Conservation (phyloP, 176 grass and related monocot species). For the Cenchrus purpureus region DNA sequence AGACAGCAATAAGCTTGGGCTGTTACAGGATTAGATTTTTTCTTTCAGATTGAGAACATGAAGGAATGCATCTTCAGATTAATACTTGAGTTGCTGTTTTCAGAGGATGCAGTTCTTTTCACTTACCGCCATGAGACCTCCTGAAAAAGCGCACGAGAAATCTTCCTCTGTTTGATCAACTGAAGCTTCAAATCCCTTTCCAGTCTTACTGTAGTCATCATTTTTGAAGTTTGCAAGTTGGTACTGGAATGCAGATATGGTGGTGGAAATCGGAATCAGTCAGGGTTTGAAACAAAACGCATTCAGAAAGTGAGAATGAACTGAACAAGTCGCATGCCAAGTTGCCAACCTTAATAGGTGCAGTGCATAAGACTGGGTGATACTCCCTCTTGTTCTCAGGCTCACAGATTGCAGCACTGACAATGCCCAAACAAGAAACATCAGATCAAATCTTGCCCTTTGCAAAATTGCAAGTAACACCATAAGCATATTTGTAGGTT, state of each 20-base stretch:
- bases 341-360: constrained; percentile 66
- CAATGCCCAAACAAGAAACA: constrained; percentile 37
- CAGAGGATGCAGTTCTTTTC: background rate
- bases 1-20: constrained; percentile 74
- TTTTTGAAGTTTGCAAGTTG: constrained; percentile 68
- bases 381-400: constrained; percentile 49
- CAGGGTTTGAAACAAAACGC: background rate
- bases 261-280: background rate
- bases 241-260: constrained; percentile 54
- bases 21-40: constrained; percentile 25
- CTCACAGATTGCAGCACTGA: constrained; percentile 67
- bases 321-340: background rate
- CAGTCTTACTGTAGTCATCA: constrained; percentile 42
- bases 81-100: constrained; percentile 3
- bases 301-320: background rate
- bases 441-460: background rate
- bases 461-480: background rate
- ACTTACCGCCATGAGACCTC: constrained; percentile 60
- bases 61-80: background rate
- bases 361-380: constrained; percentile 64
- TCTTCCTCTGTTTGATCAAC: constrained; percentile 84
- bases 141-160: constrained; percentile 77
- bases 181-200: constrained; percentile 72
- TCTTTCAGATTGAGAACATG: constrained; percentile 8
- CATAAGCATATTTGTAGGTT: background rate